Evolutionary conservation across 2,329 filamentous ascomycete species (phyloP), one percentile per base, ranked within the genome.

Genomic region (Neofusicoccum kwambonambiense): DNA sequence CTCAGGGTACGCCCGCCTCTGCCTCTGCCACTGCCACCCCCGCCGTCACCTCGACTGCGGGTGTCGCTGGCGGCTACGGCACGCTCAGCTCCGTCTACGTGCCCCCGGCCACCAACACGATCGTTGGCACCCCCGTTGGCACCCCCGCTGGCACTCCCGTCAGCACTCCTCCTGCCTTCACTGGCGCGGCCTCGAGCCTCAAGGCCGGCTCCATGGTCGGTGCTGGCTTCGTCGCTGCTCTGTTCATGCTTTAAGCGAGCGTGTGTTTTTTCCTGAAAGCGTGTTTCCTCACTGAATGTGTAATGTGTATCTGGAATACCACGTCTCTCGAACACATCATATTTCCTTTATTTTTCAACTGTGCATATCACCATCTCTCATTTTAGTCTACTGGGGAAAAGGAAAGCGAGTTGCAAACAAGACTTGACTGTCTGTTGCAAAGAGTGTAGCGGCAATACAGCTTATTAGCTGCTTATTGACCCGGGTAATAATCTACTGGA

Each of bases 1-100:
- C 74, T 4, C 74, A 74, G 22, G 76, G 74, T 22, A 67, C 75
- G 9, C 72, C 71, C 13, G 70, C 74, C 19, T 76, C 75, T 15
- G 56, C 66, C 37, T 64, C 67, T 27, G 73, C 73, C 35, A 72
- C 71, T 9, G 60, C 31, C 4, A 49, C 70, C 41, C 35, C 50
- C 15, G n/a, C 54, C 17, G 52, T 13, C 17, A 27, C 22, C 17
- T n/a, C 50, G 5, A 61, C 62, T 12, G 61, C 35, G 17, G 56
- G 7, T 1, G 56, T 60, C 6, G 51, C 41, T 27, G 47, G 51
- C 17, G 57, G 45, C 22, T 39, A 27, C 22, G 60, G 31, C 9
- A 73, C 73, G 5, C 72, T 73, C 66, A 71, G 73, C 9, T 66
- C 71, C 27, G 50, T 67, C 70, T 17, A 69, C 71, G 6, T 49